Conservation (phyloP, 371 early-diverging fungal species). For the Polyrhizophydium stewartii region DNA sequence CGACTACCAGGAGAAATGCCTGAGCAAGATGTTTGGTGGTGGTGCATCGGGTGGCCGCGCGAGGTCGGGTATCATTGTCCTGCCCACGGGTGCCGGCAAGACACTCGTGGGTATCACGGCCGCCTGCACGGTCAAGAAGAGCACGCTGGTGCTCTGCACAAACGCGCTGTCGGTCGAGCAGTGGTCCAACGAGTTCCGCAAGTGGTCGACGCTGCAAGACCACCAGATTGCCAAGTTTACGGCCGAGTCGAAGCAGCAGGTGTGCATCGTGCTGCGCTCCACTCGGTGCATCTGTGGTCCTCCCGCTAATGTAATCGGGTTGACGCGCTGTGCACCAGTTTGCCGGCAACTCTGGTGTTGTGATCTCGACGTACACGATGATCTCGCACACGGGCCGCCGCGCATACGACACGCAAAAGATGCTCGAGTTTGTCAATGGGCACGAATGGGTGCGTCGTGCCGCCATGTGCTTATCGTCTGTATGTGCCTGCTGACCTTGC, state of each 20-base stretch:
- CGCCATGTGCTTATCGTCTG: background rate
- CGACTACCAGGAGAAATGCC: conserved; percentile 97
- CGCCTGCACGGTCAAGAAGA: conserved; percentile 97
- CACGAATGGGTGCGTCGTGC: conserved; percentile 89
- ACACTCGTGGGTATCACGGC: conserved; percentile 99
- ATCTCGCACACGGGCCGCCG: conserved; percentile 93
- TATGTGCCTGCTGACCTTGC: background rate
- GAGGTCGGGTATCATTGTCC: conserved; percentile 98
- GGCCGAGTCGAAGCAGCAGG: conserved; percentile 91
- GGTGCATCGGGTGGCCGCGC: conserved; percentile 69
- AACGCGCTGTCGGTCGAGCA: conserved; percentile 96
- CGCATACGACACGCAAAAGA: conserved; percentile 92
- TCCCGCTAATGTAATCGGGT: too few species aligned
- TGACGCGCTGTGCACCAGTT: conserved; percentile 5
- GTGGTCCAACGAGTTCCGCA: conserved; percentile 96
- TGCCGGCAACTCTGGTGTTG: conserved; percentile 81
- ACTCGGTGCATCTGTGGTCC: too few species aligned
- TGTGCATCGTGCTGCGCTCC: conserved; percentile 16
- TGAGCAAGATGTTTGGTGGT: conserved; percentile 99
- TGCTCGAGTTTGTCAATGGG: conserved; percentile 91
- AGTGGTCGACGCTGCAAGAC: conserved; percentile 93
- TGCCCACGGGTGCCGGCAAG: conserved; percentile 99
- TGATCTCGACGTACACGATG: conserved; percentile 99
- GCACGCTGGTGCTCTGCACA: conserved; percentile 96
- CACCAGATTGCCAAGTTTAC: conserved; percentile 96